phyloP scores from a whole-genome alignment of 768 basidiomycete genomes.

The Austroboletus eburneus region DNA sequence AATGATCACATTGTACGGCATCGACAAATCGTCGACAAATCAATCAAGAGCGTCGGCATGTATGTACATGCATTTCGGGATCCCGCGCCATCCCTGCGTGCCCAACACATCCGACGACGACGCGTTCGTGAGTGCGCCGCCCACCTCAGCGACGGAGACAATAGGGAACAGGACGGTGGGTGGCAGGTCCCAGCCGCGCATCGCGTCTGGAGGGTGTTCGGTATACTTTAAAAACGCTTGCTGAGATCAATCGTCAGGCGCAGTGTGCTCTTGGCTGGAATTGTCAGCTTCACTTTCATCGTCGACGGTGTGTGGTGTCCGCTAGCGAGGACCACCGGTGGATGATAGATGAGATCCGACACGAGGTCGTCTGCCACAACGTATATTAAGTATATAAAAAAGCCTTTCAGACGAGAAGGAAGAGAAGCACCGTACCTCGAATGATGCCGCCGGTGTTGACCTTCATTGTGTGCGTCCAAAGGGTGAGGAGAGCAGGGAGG shows the following conservation, averaged over 20 bases:
- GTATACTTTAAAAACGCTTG: constrained; percentile 89
- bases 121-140: no score
- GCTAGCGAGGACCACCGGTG: constrained; percentile 29
- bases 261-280: constrained; percentile 66
- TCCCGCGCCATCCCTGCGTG: no score
- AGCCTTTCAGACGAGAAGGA: no score
- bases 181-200: constrained; percentile 91
- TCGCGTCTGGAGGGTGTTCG: constrained; percentile 93
- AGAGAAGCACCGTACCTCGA: constrained; percentile 42
- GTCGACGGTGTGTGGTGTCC: constrained; percentile 47
- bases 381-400: no score
- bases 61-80: constrained; percentile 63
- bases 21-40: constrained; percentile 97
- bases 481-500: constrained; percentile 89
- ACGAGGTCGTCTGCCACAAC: constrained; percentile 70
- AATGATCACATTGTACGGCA: constrained; percentile 99
- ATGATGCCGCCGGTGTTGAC: constrained; percentile 43
- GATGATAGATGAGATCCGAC: constrained; percentile 56
- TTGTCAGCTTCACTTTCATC: constrained; percentile 60
- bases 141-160: no score
- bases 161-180: constrained; percentile 68
- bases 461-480: constrained; percentile 77
- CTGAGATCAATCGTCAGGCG: constrained; percentile 68
- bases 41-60: constrained; percentile 73
- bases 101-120: no score